phyloP scores from a whole-genome alignment of 1,139 yeast genomes.

The Scheffersomyces stambukii region DNA sequence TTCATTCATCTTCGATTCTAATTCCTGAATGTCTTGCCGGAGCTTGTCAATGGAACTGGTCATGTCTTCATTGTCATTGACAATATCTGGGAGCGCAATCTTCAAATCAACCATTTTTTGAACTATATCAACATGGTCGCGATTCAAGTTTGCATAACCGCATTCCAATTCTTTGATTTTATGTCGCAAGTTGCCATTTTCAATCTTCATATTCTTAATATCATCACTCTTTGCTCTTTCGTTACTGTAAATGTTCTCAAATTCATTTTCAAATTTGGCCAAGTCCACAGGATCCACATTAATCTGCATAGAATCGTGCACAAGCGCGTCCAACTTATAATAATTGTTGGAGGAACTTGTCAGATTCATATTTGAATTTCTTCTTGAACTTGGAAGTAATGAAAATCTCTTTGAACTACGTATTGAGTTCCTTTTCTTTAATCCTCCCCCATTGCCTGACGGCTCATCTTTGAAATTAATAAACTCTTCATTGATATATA shows the following conservation, averaged over 20 bases:
- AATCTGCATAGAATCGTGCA: slow-evolving; percentile 72
- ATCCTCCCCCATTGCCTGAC: slow-evolving; percentile 12
- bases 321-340: slow-evolving; percentile 69
- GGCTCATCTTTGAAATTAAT: slow-evolving; percentile 12
- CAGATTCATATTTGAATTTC: slow-evolving; percentile 1
- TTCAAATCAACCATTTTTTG: slow-evolving; percentile 41
- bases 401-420: slow-evolving; percentile 16
- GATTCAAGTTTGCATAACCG: slow-evolving; percentile 62
- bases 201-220: slow-evolving; percentile 56
- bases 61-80: slow-evolving; percentile 70
- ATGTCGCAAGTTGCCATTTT: slow-evolving; percentile 70
- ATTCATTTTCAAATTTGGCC: slow-evolving; percentile 67
- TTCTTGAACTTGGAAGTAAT: slow-evolving; percentile 5
- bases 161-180: slow-evolving; percentile 74
- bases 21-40: slow-evolving; percentile 46
- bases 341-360: slow-evolving; percentile 13
- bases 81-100: slow-evolving; percentile 47
- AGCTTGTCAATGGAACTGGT: slow-evolving; percentile 61
- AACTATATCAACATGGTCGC: slow-evolving; percentile 61
- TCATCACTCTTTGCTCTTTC: slow-evolving; percentile 71
- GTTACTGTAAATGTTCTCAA: slow-evolving; percentile 62
- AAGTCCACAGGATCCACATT: slow-evolving; percentile 69
- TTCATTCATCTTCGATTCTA: slow-evolving; percentile 40
- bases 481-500: slow-evolving; percentile 49
- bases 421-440: no score